Evolutionary conservation across 2,329 filamentous ascomycete genomes (phyloP), one percentile per base, ranked within the genome.

Genomic region (Phyllosticta citriasiana): DNA sequence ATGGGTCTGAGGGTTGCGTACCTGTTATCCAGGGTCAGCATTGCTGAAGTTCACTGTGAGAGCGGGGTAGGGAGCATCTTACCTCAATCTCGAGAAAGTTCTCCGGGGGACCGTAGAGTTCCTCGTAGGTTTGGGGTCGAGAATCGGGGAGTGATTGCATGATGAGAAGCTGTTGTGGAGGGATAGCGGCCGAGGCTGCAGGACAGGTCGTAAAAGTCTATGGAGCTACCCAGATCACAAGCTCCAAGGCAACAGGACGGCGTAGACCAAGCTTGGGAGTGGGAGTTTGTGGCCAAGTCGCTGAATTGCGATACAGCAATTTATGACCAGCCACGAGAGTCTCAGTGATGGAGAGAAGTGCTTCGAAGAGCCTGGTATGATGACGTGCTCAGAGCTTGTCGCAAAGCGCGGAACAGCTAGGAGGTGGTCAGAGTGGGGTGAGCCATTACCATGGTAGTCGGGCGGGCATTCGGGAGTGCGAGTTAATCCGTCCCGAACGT

Each of bases 31-130:
- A 59, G 62, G 19, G 57, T 63, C 63, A 63, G 63, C 62, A 64
- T 70, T 63, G 64, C 66, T 63, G 26, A 52, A 54, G 56, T 14
- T 56, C 5, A 59, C n/a, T 53, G 6, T 53, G 47, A 40, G 24
- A 25, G 55, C 55, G 19, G 30, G 51, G 16, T 54, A 30, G 24
- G 52, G 33, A 61, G 50, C 24, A 53, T 57, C 78, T 62, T 75
- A 94, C 92, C 82, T 99, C 94, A 66, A 99, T 96, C 80, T 99
- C 94, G 60, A 99, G 84, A 73, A 97, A 97, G 80, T 99, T 99
- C 82, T 99, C 94, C 5, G 94, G 94, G 55, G 93, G 91, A 14
- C 92, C 94, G 76, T 99, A 99, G 74, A 97, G 96, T 82, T 99
- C 94, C 78, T 99, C 94, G 73, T 97, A 97, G 72, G 88, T 94